Percentiles rank a stretch among this genome's conserved stretches.
Conservation (phyloP, 129 eudicot species). For the Pittosporum tobira region DNA sequence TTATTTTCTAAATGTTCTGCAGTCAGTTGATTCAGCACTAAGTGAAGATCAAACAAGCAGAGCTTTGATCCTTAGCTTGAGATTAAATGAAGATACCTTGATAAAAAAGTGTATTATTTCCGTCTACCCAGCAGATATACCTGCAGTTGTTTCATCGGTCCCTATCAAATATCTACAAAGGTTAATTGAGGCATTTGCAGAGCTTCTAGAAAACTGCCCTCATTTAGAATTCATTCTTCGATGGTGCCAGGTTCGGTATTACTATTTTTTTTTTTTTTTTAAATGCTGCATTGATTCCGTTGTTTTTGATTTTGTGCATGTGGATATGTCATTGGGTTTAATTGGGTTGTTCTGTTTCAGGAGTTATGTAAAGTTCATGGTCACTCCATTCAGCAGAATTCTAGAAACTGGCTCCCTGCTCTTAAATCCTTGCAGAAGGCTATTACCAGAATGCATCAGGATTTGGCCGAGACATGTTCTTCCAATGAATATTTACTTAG, state of each 20-base stretch:
- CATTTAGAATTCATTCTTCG: conserved; percentile 83
- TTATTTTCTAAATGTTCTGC: conserved; percentile 8
- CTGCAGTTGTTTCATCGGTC: conserved; percentile 63
- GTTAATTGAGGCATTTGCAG: conserved; percentile 74
- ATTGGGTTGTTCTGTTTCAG: conserved; percentile 29
- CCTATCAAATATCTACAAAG: conserved; percentile 76
- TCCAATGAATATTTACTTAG: conserved; percentile 86
- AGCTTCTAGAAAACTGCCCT: conserved; percentile 72
- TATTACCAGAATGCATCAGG: conserved; percentile 78
- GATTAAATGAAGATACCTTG: conserved; percentile 68
- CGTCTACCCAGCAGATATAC: conserved; percentile 61
- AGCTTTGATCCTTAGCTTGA: conserved; percentile 81
- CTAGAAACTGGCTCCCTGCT: conserved; percentile 74
- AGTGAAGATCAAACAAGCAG: conserved; percentile 57
- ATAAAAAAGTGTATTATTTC: conserved; percentile 66
- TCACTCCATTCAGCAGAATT: conserved; percentile 64
- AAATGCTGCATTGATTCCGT: neutral
- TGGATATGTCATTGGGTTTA: neutral
- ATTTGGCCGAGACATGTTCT: conserved; percentile 83
- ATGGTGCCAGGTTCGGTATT: conserved; percentile 77
- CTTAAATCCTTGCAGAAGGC: conserved; percentile 89
- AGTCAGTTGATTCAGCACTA: conserved; percentile 94
- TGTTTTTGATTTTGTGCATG: neutral
- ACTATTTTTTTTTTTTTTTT: neutral
- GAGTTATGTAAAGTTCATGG: conserved; percentile 84